Evolutionary conservation across 345 rosid species (phyloP).

Genomic region (Eucalyptus regnans): DNA sequence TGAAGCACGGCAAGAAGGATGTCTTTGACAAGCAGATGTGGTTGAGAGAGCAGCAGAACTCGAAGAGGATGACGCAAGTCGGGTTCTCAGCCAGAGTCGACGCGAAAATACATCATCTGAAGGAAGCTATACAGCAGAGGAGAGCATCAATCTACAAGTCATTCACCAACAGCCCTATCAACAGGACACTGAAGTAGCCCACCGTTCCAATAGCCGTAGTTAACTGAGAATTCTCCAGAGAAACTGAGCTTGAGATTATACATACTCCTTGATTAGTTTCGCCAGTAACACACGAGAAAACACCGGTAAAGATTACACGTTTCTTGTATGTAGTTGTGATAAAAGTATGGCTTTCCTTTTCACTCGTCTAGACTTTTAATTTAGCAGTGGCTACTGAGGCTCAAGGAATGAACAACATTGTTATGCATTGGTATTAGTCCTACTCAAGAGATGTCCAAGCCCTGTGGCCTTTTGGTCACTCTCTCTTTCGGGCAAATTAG

Average conservation of each 20-base stretch:
- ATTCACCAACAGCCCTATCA: background rate
- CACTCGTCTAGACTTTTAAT: background rate
- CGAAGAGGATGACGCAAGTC: constrained; percentile 28
- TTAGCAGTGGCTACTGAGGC: background rate
- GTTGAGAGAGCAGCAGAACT: constrained; percentile 42
- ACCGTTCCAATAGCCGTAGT: background rate
- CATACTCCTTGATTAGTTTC: background rate
- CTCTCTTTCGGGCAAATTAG: background rate
- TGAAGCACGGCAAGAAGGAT: constrained; percentile 35
- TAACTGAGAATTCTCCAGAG: background rate
- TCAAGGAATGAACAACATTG: background rate
- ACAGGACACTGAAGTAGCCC: background rate
- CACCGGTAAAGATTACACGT: background rate
- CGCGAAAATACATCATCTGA: constrained; percentile 13
- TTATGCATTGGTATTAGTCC: background rate
- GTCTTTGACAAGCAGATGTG: constrained; percentile 36
- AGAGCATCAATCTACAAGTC: background rate
- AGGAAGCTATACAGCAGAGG: background rate
- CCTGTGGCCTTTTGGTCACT: background rate
- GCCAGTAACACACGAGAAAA: background rate
- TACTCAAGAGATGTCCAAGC: background rate
- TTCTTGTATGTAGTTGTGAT: background rate
- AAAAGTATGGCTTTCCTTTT: background rate
- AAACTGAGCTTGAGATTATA: background rate
- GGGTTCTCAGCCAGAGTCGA: constrained; percentile 69